These are phyloP conservation scores for Vigna hirtella DNA, from an alignment of 306 rosid species.

Conservation along the genomic window DNA sequence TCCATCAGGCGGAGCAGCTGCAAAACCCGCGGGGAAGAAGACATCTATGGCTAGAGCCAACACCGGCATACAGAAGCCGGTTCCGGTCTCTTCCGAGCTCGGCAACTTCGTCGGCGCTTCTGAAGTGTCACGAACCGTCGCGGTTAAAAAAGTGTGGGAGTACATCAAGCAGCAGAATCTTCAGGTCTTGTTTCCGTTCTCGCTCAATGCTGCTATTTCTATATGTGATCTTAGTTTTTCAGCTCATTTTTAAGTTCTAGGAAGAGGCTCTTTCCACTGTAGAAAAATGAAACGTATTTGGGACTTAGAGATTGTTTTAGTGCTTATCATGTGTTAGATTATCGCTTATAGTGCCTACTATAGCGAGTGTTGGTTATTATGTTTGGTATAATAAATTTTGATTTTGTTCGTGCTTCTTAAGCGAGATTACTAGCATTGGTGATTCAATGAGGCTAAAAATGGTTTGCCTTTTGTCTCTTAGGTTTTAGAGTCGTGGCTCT, in stretches of 20 bases:
- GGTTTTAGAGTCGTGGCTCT: not conserved
- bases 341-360: no score
- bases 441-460: not conserved
- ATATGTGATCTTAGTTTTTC: constrained; percentile 15
- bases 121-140: constrained; percentile 51
- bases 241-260: not conserved
- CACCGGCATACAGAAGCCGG: constrained; percentile 50
- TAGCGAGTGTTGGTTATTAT: not conserved
- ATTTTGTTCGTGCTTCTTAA: constrained; percentile 13
- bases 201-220: constrained; percentile 13
- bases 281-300: not conserved
- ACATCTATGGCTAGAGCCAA: not conserved
- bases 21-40: constrained; percentile 20
- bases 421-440: not conserved
- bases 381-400: constrained; percentile 2
- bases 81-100: constrained; percentile 59
- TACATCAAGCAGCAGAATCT: constrained; percentile 58
- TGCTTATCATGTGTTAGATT: not conserved
- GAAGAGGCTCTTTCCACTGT: not conserved
- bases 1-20: not conserved
- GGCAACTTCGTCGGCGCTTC: constrained; percentile 52
- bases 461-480: not conserved
- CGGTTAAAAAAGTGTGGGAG: constrained; percentile 58
- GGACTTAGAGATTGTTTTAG: not conserved
- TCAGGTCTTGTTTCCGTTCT: constrained; percentile 46